These are phyloP conservation scores for Lachancea lanzarotensis DNA, from an alignment of 805 yeast species.

Conservation along the genomic window DNA sequence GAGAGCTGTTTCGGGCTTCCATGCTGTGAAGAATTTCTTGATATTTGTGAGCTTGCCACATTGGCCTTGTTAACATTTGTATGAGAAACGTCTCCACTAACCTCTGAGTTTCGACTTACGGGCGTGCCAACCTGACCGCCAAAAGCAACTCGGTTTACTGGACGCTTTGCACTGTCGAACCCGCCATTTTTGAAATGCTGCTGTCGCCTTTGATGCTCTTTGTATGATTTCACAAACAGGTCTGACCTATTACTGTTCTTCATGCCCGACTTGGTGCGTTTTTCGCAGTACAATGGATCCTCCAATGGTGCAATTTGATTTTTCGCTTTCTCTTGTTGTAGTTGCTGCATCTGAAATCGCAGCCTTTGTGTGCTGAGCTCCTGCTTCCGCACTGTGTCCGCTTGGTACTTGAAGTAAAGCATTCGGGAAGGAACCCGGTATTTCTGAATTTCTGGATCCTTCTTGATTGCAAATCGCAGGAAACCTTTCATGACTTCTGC, in stretches of 20 bases:
- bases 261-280: constrained; percentile 8
- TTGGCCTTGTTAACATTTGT: background rate
- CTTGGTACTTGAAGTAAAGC: constrained; percentile 30
- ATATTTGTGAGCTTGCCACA: background rate
- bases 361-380: constrained; percentile 32
- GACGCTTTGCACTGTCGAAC: constrained; percentile 12
- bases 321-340: constrained; percentile 28
- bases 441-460: constrained; percentile 21
- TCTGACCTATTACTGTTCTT: constrained; percentile 10
- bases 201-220: constrained; percentile 16
- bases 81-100: no score
- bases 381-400: constrained; percentile 31
- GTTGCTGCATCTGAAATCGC: constrained; percentile 27
- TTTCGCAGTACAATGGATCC: constrained; percentile 15
- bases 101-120: background rate
- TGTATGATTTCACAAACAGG: constrained; percentile 17
- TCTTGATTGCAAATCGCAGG: constrained; percentile 14
- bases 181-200: constrained; percentile 19
- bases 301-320: constrained; percentile 28
- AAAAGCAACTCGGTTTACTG: constrained; percentile 26
- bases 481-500: constrained; percentile 13
- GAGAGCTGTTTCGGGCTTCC: constrained; percentile 2
- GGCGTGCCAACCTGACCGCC: constrained; percentile 27
- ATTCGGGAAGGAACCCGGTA: constrained; percentile 33
- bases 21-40: background rate